Evolutionary conservation across 1,284 basidiomycete genomes (phyloP), one percentile per base, ranked within the genome.

Genomic region (Tremellales sp.): DNA sequence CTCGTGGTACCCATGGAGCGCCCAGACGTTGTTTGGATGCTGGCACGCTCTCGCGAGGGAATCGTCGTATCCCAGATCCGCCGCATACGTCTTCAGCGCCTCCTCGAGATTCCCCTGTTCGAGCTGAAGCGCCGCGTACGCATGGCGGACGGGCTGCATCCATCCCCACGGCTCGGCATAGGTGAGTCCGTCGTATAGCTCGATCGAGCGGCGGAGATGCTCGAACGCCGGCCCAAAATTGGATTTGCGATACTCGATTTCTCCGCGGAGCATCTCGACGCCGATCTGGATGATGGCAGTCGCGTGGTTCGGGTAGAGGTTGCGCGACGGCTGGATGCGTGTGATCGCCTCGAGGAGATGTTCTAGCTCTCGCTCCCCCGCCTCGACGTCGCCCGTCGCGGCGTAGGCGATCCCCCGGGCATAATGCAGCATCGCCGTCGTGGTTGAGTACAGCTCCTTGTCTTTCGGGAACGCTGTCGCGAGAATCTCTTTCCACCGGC

Each of bases 11-110:
- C 68, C 68, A 31, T 63, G 61, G 25, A 71, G 46, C 1, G 66
- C 65, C 68, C 68, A 71, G 27, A 71, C 63, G 36, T 69, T 71
- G 50, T 66, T 66, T 4, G 67, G 68, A 53, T 71, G 68, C 37
- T 58, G 60, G 38, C 57, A 48, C 2, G 66, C 62, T 21, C 67
- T 50, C 10, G 66, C 54, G 6, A 71, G 50, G 9, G 51, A 48
- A 7, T 50, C 46, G 39, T 50, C 51, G 46, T 58, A 61, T 0
- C 68, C 68, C 3, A 71, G 52, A 51, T 71, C 68, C 31, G 54
- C 66, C 19, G 58, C 66, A 39, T 69, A 71, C 1, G 43, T 50
- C 5, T 43, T 33, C 8, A 58, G 51, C 0, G 68, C 68, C 37
- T 61, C 60, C 27, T 59, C 57, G 31, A 65, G 53, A 6, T 55